Evolutionary conservation across 345 rosid genomes (phyloP), one percentile per base, ranked within the genome.

Genomic region (Eucalyptus virginea): DNA sequence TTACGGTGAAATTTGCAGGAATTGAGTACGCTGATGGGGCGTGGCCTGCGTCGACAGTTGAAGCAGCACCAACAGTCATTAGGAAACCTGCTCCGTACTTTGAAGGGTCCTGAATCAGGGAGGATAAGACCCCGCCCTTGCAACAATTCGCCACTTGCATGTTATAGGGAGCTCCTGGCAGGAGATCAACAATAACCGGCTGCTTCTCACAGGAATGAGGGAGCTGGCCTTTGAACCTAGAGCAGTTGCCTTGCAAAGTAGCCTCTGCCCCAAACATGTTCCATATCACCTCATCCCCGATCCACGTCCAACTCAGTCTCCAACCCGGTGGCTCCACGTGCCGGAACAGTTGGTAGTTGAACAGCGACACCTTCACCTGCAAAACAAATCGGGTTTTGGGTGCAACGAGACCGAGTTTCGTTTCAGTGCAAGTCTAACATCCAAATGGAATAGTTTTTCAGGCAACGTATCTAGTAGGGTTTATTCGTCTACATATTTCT

Each of bases 251-350:
- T 94, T 96, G 99, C 88, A 95, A 95, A 2, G 97, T 96, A 1
- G 99, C 95, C 91, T 96, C 97, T 3, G 98, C 99, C 87, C 99
- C 99, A 87, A 40, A 86, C 94, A 96, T 94, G 42, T 86, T 89
- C 97, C 98, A 96, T 87, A 97, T 97, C 58, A 93, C 99, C 91
- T 96, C 95, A 11, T 93, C 86, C 21, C 92, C 93, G 21, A 0
- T 16, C 99, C 99, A 97, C 17, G 56, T 89, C 99, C 99, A 97
- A 15, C 93, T 94, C 83, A 97, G 81, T 89, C 90, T 94, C 99
- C 99, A 97, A 3, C 99, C 99, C 5, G 99, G 99, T 34, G 87
- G 69, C 54, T 96, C 98, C 21, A 97, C 90, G 62, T 96, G 99
- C 7, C 99, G 93, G 48, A 95, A 96, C 65, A 90, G 90, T 90